Base-by-base conservation (phyloP, 1,284 basidiomycete genomes). In the Cystobasidium pallidum region DNA sequence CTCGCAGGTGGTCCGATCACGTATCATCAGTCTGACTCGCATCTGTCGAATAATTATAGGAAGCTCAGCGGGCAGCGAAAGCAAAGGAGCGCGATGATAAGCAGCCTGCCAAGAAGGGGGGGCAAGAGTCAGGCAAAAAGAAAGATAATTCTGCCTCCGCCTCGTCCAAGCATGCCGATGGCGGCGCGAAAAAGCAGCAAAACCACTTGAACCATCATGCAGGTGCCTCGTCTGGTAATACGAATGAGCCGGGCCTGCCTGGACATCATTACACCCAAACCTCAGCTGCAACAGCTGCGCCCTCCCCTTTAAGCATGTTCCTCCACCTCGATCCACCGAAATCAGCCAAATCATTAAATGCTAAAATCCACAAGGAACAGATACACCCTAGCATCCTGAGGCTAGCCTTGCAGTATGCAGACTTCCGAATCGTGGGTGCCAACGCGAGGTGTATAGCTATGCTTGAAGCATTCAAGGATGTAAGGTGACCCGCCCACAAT, bases 381-480 rank as follows among this genome's bases (percentile, higher is more conserved):
- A 89, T 95, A 76, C 88, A 96, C 82, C 91, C 90, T 77, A 85
- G 87, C 30, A 87, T 93, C 78, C 81, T 90, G 74, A 84, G 88
- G 66, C 86, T 94, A 28, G 91, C 89, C 19, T 82, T 93, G 26
- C 87, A 91, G 75, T 93, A 92, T 80, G 87, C 89, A 6, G 88
- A 90, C 76, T 93, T 93, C 83, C 89, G 88, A 79, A 90, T 94
- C 76, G 88, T 87, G 52, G 91, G 91, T 21, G 89, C 91, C 21
- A 94, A 94, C 81, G 92, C 92, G 13, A 84, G 91, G 71, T 92
- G 91, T 81, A 91, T 94, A 65, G 90, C 91, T n/a, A 91, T 90
- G 68, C 81, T 94, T 73, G 88, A 86, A 45, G 88, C 89, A 3
- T 91, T 94, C 82, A 92, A 92, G 82, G 88, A 86, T 36, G 91